Evolutionary conservation across 192 early-diverging fungal species (phyloP), one percentile per base, ranked within the genome.

Genomic region (Podila horticola): DNA sequence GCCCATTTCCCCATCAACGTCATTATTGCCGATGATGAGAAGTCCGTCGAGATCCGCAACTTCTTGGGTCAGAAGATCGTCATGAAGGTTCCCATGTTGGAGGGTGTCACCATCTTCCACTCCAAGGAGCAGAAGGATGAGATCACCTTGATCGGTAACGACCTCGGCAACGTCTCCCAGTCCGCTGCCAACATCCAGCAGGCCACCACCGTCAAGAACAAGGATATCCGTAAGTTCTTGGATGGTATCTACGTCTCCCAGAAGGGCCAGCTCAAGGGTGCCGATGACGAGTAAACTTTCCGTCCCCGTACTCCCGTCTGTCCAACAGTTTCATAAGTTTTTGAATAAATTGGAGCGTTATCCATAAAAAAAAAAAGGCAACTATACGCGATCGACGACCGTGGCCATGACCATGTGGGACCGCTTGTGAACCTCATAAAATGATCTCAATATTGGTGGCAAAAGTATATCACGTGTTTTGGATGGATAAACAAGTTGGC

Each of bases 161-260:
- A 97, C 86, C 84, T 99, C 63, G 92, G 96, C 67, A 90, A 88
- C 86, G 97, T 99, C 58, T 98, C 97, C 51, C 95, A 98, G 88
- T 95, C 94, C 85, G 94, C 97, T 85, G 97, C 97, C 60, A 88
- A 90, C 79, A 99, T 99, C 87, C 95, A 98, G 86, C 97, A 98
- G 87, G 91, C 95, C 75, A 92, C 90, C 79, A 86, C 90, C 59
- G 97, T 96, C 86, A 94, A 93, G 88, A 97, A 97, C 92, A 99
- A 99, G 94, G 97, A 99, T 97, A 99, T 99, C 92, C 95, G 97
- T 91, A 99, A 99, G 92, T 96, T 97, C 92, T 89, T 97, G 84
- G 96, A 97, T 87, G 96, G 96, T 94, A 92, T 97, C 92, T 97
- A 96, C 92, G 93, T 97, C 67, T 96, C 95, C 72, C 91, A 93